A percentile compares a stretch with the other conserved stretches of the same genome.
phyloP scores from a whole-genome alignment of 2,329 filamentous ascomycete genomes.

The Lomentospora prolificans region DNA sequence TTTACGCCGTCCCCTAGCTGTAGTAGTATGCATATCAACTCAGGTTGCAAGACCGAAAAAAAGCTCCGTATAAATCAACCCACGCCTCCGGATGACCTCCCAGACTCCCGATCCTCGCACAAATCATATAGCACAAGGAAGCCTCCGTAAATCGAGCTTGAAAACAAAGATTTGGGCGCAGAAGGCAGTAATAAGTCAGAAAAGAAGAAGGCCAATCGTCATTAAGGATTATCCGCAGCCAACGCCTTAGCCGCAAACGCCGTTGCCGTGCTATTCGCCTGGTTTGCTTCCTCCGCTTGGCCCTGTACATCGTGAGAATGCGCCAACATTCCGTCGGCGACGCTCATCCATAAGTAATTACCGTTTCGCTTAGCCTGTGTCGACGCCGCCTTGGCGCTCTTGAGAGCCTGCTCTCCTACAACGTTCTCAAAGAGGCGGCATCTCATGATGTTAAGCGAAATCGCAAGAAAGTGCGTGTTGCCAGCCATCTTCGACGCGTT shows the following conservation, averaged over 20 bases:
- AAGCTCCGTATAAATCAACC: neutral
- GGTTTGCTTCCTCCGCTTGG: conserved; percentile 34
- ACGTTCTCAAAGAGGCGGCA: conserved; percentile 72
- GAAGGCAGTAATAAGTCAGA: neutral
- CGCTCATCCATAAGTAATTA: conserved; percentile 68
- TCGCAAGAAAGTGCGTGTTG: conserved; percentile 73
- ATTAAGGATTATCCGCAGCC: neutral
- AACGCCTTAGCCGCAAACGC: conserved; percentile 10
- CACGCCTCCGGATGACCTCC: neutral
- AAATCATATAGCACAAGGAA: neutral
- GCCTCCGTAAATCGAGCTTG: neutral
- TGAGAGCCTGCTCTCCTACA: conserved; percentile 69
- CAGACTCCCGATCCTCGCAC: neutral
- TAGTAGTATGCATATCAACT: neutral
- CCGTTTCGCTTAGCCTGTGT: conserved; percentile 60
- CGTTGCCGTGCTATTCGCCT: conserved; percentile 30
- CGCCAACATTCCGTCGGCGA: conserved; percentile 68
- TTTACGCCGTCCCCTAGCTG: neutral
- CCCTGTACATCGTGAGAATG: conserved; percentile 67
- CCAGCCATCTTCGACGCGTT: conserved; percentile 56
- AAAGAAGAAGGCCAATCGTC: neutral
- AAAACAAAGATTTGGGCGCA: neutral
- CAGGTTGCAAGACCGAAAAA: neutral
- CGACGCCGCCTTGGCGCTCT: conserved; percentile 61
- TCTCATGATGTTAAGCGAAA: conserved; percentile 79